These are phyloP conservation scores for Ceratonia siliqua DNA, from an alignment of 306 rosid species.

Conservation along the genomic window DNA sequence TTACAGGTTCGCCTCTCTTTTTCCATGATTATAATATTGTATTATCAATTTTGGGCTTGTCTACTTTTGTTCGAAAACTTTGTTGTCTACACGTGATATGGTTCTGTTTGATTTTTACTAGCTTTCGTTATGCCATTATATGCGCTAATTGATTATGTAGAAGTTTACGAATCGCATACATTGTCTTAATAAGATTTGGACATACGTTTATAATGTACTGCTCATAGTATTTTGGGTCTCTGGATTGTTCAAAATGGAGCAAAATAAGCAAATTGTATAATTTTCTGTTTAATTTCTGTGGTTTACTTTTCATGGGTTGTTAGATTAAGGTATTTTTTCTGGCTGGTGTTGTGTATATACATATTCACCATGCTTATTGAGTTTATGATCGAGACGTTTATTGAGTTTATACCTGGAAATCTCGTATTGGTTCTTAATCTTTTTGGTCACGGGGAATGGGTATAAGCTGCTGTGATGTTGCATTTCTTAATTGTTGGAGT, in stretches of 20 bases:
- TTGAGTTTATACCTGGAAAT: neutral
- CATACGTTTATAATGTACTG: neutral
- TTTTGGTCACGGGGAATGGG: slow-evolving; percentile 7
- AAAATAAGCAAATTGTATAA: neutral
- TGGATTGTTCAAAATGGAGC: slow-evolving; percentile 22
- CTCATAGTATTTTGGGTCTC: slow-evolving; percentile 17
- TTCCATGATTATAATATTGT: neutral
- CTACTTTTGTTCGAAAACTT: neutral
- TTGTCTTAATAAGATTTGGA: neutral
- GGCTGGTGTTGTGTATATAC: neutral
- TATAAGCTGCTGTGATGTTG: slow-evolving; percentile 20
- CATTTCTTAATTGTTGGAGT: slow-evolving; percentile 6
- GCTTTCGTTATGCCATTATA: neutral
- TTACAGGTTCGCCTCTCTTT: slow-evolving; percentile 57
- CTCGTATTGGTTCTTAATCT: neutral
- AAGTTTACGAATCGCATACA: neutral
- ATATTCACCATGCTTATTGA: neutral
- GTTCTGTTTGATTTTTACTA: slow-evolving; percentile 13
- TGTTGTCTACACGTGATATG: neutral
- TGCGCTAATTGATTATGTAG: neutral
- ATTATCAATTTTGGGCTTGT: neutral
- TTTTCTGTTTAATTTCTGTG: slow-evolving; percentile 2
- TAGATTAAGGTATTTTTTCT: neutral
- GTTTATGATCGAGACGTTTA: neutral
- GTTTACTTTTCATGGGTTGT: neutral